phyloP scores from a whole-genome alignment of 768 basidiomycete species.

The Lentinula raphanica region DNA sequence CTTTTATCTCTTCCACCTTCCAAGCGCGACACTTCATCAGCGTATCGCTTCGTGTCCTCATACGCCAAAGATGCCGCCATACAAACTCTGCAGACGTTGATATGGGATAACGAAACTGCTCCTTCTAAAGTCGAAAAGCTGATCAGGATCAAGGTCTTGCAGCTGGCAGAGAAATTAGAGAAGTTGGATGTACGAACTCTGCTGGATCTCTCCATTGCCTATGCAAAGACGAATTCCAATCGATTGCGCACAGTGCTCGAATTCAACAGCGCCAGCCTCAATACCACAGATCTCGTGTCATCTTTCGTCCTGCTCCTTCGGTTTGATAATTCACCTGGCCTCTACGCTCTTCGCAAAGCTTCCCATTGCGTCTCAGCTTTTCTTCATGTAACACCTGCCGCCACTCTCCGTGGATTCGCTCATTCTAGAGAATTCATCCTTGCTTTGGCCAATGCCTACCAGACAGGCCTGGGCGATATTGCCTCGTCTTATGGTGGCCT shows the following conservation, averaged over 20 bases:
- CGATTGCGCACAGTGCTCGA: slow-evolving; percentile 42
- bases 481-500: slow-evolving; percentile 61
- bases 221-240: slow-evolving; percentile 37
- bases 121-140: slow-evolving; percentile 34
- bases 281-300: slow-evolving; percentile 44
- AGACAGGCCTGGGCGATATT: slow-evolving; percentile 47
- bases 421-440: slow-evolving; percentile 47
- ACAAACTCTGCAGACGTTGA: slow-evolving; percentile 46
- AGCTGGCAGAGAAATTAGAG: slow-evolving; percentile 54
- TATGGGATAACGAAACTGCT: slow-evolving; percentile 42
- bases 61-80: slow-evolving; percentile 56
- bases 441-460: slow-evolving; percentile 56
- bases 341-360: slow-evolving; percentile 63
- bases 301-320: slow-evolving; percentile 50
- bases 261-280: slow-evolving; percentile 25
- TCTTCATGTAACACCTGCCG: slow-evolving; percentile 44
- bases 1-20: slow-evolving; percentile 42
- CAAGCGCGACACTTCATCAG: slow-evolving; percentile 41
- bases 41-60: slow-evolving; percentile 46
- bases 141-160: slow-evolving; percentile 44
- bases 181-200: slow-evolving; percentile 48
- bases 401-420: slow-evolving; percentile 47
- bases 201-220: slow-evolving; percentile 59
- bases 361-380: slow-evolving; percentile 52
- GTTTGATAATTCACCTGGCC: slow-evolving; percentile 36